phyloP scores from a whole-genome alignment of 2,329 filamentous ascomycete species.

The Trichoderma simmonsii region DNA sequence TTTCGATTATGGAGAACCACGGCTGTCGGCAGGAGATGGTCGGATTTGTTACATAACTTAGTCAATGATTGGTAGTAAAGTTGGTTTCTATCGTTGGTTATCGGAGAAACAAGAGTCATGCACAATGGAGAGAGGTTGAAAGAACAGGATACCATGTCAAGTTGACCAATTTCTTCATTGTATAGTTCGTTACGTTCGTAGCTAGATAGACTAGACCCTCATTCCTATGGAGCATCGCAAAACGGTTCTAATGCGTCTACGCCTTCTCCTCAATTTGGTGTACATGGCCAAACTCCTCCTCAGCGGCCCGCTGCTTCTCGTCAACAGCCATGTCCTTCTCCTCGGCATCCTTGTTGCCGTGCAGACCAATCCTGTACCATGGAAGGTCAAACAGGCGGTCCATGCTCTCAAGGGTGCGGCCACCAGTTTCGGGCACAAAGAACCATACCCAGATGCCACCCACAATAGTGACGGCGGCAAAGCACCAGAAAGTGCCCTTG shows the following conservation, averaged over 20 bases:
- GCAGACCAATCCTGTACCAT: conserved; percentile 69
- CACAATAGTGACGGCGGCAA: conserved; percentile 63
- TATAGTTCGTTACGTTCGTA: not conserved
- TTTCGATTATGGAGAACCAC: not conserved
- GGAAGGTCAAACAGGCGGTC: conserved; percentile 68
- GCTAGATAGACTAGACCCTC: not conserved
- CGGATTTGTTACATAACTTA: not conserved
- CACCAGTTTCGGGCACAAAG: conserved; percentile 69
- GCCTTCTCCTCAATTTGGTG: conserved; percentile 37
- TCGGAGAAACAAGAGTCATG: not conserved
- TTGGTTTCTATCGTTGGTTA: not conserved
- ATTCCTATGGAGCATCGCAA: not conserved
- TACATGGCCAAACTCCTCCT: conserved; percentile 30
- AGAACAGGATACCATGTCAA: not conserved
- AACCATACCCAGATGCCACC: conserved; percentile 70
- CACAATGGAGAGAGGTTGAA: not conserved
- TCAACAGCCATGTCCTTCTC: conserved; percentile 40
- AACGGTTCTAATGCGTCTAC: not conserved
- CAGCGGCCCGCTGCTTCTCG: conserved; percentile 43
- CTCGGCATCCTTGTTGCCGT: conserved; percentile 52
- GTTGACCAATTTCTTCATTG: not conserved
- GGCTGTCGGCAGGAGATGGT: not conserved
- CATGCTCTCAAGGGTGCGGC: conserved; percentile 65
- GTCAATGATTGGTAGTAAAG: not conserved
- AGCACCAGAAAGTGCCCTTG: conserved; percentile 75